phyloP scores from a whole-genome alignment of 2,329 filamentous ascomycete species.

The Emmonsiellopsis sp. region DNA sequence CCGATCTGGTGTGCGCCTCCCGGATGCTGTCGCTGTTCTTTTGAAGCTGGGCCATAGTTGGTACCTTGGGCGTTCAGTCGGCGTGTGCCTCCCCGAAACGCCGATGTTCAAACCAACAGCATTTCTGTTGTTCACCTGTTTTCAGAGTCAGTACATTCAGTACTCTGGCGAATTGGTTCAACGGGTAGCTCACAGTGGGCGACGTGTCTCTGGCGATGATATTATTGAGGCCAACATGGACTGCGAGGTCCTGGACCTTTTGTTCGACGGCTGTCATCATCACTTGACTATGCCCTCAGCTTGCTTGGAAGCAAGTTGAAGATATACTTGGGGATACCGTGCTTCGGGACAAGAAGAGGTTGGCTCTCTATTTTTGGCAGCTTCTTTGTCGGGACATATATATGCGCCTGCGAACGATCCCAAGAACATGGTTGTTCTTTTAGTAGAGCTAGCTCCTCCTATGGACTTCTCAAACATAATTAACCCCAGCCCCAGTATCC shows the following conservation, averaged over 20 bases:
- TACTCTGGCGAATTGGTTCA: neutral
- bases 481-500: neutral
- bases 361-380: neutral
- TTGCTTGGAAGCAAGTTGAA: constrained; percentile 4
- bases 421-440: neutral
- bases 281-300: neutral
- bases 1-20: constrained; percentile 10
- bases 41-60: constrained; percentile 17
- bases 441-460: neutral
- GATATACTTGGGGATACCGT: neutral
- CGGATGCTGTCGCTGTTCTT: constrained; percentile 8
- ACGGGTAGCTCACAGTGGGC: constrained; percentile 11
- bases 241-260: constrained; percentile 7
- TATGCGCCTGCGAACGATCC: neutral
- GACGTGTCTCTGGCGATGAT: constrained; percentile 16
- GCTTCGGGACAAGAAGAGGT: neutral
- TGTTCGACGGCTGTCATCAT: constrained; percentile 5
- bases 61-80: constrained; percentile 13
- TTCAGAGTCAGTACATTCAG: neutral
- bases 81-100: constrained; percentile 6
- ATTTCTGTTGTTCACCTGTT: neutral
- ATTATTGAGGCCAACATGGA: constrained; percentile 16
- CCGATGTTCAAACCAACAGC: neutral
- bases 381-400: neutral
- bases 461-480: neutral